Base-by-base conservation (phyloP, 2,329 filamentous ascomycete genomes). In the Emericellopsis atlantica region DNA sequence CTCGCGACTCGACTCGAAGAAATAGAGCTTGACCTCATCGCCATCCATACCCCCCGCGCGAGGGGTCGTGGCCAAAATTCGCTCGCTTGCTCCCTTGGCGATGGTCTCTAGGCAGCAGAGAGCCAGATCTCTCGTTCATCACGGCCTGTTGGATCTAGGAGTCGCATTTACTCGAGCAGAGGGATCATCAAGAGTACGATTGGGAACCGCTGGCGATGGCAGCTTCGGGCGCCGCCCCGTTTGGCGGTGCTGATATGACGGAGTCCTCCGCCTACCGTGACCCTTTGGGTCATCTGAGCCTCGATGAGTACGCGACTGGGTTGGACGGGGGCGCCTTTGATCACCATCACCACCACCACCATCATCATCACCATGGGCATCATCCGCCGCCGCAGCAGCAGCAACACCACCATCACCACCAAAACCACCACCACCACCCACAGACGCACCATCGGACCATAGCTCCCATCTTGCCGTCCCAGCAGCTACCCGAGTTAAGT, bases 361-460 rank as follows among this genome's bases (percentile, higher is more conserved):
- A n/a, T 8, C 18, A 4, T 24, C 41, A 34, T 35, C 32, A 22
- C 32, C 40, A 23, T 37, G 7, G 32, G 16, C 24, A 16, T n/a
- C 21, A 32, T 41, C 33, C 16, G n/a, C 32, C 29, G 12, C 39
- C 26, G 15, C 36, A 12, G 6, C 31, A 32, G 12, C 39, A 38
- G 15, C 36, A 12, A 32, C 31, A 32, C 32, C n/a, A 15, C n/a
- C 32, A 35, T 35, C 32, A 37, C 15, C 35, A 37, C 35, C 35
- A 21, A n/a, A n/a, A n/a, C 9, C 35, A 26, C 15, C 37, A 39
- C 3, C 37, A 35, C 22, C 39, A 40, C n/a, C 32, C n/a, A 22
- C 31, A 34, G 15, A 31, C 18, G 22, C 32, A 26, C 3, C 32
- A 36, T 12, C 33, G 36, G 50, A 49, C 41, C 50, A 46, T 44